These are phyloP conservation scores for Leishmania turanica DNA, from an alignment of 208 protist genomes.

Conservation along the genomic window DNA sequence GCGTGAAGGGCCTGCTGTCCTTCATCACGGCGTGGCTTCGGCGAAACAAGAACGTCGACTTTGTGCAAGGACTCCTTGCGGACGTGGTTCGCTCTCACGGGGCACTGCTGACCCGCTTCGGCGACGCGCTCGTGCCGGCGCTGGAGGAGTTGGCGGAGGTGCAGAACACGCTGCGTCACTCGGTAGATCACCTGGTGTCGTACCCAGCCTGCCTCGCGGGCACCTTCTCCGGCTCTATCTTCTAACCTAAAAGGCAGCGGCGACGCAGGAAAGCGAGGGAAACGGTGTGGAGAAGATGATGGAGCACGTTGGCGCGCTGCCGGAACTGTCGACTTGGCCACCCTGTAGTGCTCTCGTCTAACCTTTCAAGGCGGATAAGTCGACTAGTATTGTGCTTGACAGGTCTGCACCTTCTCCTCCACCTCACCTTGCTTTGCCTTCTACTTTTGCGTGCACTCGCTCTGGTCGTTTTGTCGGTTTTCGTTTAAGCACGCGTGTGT, in stretches of 20 bases:
- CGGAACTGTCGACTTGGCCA: neutral
- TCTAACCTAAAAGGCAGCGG: conserved; percentile 35
- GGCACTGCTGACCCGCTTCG: conserved; percentile 61
- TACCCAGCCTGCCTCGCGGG: conserved; percentile 72
- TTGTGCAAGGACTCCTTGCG: conserved; percentile 82
- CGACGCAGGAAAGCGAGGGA: neutral
- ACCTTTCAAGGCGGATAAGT: neutral
- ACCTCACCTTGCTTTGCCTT: neutral
- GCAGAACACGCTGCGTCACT: conserved; percentile 71
- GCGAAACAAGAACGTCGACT: conserved; percentile 67
- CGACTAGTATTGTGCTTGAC: neutral
- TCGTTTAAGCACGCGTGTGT: neutral
- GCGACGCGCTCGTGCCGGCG: conserved; percentile 40
- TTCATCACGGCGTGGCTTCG: conserved; percentile 67
- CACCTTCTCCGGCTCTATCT: conserved; percentile 64
- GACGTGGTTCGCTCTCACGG: conserved; percentile 68
- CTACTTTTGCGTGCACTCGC: conserved; percentile 11
- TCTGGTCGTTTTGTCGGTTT: conserved; percentile 5
- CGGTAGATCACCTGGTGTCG: conserved; percentile 71
- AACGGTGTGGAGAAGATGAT: neutral
- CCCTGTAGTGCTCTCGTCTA: neutral
- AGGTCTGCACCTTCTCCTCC: neutral
- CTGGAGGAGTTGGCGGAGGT: conserved; percentile 58
- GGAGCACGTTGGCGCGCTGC: neutral
- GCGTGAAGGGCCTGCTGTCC: conserved; percentile 46